A percentile compares a stretch with the other conserved stretches of the same genome.
Conservation (phyloP, 768 basidiomycete genomes). For the Suillus bovinus region DNA sequence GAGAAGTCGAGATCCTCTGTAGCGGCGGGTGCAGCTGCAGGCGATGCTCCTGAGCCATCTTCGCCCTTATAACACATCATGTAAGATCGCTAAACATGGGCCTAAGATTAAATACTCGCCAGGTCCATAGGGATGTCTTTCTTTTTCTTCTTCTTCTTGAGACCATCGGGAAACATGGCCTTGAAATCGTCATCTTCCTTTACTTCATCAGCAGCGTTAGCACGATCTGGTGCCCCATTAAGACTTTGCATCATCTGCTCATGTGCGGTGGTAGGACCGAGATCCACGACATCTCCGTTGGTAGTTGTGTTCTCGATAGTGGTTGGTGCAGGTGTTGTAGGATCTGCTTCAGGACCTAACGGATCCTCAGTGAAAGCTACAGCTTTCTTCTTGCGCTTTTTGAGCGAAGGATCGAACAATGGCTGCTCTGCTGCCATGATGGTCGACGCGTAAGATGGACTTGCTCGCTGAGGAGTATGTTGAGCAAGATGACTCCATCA, state of each 20-base stretch:
- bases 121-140: slow-evolving; percentile 86
- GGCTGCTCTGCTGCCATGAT: slow-evolving; percentile 67
- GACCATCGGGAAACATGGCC: slow-evolving; percentile 77
- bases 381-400: slow-evolving; percentile 86
- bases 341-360: slow-evolving; percentile 78
- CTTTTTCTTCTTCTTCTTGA: slow-evolving; percentile 94
- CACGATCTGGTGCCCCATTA: slow-evolving; percentile 37
- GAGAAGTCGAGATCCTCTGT: slow-evolving; percentile 90
- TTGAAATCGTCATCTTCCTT: slow-evolving; percentile 76
- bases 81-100: slow-evolving; percentile 5
- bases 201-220: slow-evolving; percentile 39
- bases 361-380: slow-evolving; percentile 87
- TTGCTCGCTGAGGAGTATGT: slow-evolving; percentile 16
- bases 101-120: slow-evolving; percentile 41
- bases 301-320: slow-evolving; percentile 69
- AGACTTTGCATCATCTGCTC: slow-evolving; percentile 64
- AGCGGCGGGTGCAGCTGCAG: slow-evolving; percentile 45
- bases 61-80: slow-evolving; percentile 42
- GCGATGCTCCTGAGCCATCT: slow-evolving; percentile 67
- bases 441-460: slow-evolving; percentile 17
- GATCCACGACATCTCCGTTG: slow-evolving; percentile 72
- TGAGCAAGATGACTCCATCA: slow-evolving; percentile 12
- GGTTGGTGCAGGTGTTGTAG: slow-evolving; percentile 74
- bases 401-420: slow-evolving; percentile 80
- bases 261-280: slow-evolving; percentile 74